A percentile compares a stretch with the other conserved stretches of the same genome.
Conservation (phyloP, 331 rosid species). For the Spiraea crenata region DNA sequence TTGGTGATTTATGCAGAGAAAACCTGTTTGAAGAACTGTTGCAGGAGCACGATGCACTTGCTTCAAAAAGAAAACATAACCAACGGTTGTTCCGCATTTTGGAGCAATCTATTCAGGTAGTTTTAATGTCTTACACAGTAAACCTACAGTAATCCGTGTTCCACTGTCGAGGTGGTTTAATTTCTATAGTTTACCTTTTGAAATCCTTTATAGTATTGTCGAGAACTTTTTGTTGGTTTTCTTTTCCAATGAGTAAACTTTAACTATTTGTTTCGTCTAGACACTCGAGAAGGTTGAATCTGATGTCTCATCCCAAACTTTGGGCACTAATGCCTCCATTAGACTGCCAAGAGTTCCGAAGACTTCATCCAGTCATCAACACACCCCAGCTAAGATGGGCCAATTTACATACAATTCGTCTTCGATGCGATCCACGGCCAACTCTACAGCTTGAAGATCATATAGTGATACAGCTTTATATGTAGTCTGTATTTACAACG, state of each 20-base stretch:
- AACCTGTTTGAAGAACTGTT: slow-evolving; percentile 28
- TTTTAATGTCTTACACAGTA: background rate
- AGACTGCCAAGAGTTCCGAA: slow-evolving; percentile 2
- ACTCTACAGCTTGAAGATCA: slow-evolving; percentile 1
- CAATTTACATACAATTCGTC: background rate
- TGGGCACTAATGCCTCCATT: slow-evolving; percentile 5
- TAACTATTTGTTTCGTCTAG: slow-evolving; percentile 6
- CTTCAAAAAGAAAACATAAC: slow-evolving; percentile 18
- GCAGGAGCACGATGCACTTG: slow-evolving; percentile 21
- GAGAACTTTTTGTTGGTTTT: background rate
- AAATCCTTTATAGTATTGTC: background rate
- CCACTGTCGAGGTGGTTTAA: background rate
- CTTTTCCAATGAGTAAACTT: background rate
- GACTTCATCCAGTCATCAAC: background rate
- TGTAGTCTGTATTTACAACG: background rate
- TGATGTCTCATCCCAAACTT: slow-evolving; percentile 20
- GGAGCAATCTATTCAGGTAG: slow-evolving; percentile 28
- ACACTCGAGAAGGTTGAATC: slow-evolving; percentile 29
- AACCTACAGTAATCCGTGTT: background rate
- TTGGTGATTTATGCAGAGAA: slow-evolving; percentile 28
- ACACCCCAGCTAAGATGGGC: background rate
- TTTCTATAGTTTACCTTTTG: background rate
- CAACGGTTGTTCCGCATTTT: slow-evolving; percentile 11
- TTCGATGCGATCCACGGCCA: background rate
- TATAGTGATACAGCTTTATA: background rate